Percentiles rank a stretch among this genome's conserved stretches.
These are phyloP conservation scores for Acephala macrosclerotiorum DNA, from an alignment of 2,329 filamentous ascomycete species.

Conservation along the genomic window DNA sequence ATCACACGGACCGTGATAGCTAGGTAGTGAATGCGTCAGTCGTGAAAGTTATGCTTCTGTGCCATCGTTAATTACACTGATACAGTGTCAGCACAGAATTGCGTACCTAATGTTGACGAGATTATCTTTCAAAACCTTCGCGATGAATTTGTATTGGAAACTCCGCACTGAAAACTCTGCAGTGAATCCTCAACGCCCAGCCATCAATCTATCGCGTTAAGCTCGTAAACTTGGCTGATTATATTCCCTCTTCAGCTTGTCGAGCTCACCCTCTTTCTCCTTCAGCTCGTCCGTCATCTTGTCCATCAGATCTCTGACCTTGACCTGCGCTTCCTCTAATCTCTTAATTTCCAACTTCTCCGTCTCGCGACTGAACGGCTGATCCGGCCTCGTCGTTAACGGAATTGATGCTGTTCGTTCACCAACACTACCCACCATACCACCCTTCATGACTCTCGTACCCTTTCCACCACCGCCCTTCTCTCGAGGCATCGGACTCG, in stretches of 20 bases:
- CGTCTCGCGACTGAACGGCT: constrained; percentile 77
- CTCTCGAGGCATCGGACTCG: constrained; percentile 63
- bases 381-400: constrained; percentile 67
- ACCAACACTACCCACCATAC: constrained; percentile 51
- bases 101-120: no score
- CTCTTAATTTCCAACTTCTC: constrained; percentile 69
- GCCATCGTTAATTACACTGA: no score
- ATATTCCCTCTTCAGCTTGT: constrained; percentile 29
- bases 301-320: constrained; percentile 58
- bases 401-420: constrained; percentile 80
- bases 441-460: constrained; percentile 54
- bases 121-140: no score
- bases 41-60: no score
- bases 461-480: constrained; percentile 63
- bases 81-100: no score
- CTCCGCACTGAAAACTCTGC: no score
- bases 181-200: not conserved
- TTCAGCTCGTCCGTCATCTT: constrained; percentile 34
- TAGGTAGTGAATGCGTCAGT: no score
- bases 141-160: no score
- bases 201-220: not conserved
- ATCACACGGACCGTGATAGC: no score
- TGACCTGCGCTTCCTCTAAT: constrained; percentile 67
- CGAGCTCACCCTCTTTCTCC: constrained; percentile 38
- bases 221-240: not conserved